A percentile compares a stretch with the other conserved stretches of the same genome.
Evolutionary conservation across 1,284 basidiomycete genomes (phyloP).

Genomic region (Cryptococcus jaspeensis): DNA sequence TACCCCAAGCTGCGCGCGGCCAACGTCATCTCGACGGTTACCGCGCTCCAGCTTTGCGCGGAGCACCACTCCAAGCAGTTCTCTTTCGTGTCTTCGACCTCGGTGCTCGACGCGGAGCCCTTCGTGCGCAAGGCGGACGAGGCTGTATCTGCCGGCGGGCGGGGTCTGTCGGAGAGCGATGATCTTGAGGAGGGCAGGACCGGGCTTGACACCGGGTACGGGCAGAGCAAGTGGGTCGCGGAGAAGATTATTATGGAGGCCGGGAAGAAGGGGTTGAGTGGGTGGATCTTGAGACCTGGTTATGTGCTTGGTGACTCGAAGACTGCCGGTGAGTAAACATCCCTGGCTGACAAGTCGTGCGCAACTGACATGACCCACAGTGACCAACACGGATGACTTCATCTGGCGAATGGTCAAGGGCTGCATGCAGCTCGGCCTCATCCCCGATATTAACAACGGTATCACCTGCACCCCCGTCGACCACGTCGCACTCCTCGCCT

Average conservation of each 20-base stretch:
- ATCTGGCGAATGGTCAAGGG: constrained; percentile 98
- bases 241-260: constrained; percentile 93
- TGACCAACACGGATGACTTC: constrained; percentile 99
- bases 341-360: background rate
- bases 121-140: constrained; percentile 86
- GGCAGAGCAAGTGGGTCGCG: constrained; percentile 97
- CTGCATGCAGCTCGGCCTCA: constrained; percentile 89
- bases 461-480: constrained; percentile 99
- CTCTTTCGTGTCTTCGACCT: constrained; percentile 92
- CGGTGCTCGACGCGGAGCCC: constrained; percentile 85
- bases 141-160: constrained; percentile 54
- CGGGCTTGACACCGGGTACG: constrained; percentile 86
- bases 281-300: constrained; percentile 86
- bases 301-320: constrained; percentile 94
- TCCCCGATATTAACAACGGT: constrained; percentile 97
- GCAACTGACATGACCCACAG: constrained; percentile 49
- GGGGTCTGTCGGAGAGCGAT: constrained; percentile 83
- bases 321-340: constrained; percentile 67
- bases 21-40: constrained; percentile 88
- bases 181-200: constrained; percentile 82
- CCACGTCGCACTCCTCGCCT: constrained; percentile 82
- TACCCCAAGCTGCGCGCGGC: constrained; percentile 89
- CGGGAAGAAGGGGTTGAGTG: constrained; percentile 78
- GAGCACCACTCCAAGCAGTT: constrained; percentile 73
- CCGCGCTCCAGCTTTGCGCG: constrained; percentile 74